Conservation (phyloP, 2,329 filamentous ascomycete genomes). For the Venturia nashicola region DNA sequence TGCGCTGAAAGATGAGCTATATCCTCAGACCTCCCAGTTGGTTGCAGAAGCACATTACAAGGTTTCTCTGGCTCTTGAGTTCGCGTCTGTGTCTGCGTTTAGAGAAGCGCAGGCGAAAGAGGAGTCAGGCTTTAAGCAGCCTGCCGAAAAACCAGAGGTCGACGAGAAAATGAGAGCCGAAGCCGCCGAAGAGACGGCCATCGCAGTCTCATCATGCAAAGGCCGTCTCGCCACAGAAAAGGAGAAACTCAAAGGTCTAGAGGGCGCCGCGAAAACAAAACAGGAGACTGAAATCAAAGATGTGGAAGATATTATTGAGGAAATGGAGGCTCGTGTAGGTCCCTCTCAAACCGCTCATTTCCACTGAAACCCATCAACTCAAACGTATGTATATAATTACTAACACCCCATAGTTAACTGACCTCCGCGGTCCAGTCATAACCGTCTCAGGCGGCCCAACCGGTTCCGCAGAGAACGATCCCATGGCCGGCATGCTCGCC, state of each 20-base stretch:
- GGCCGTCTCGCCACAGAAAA: constrained; percentile 60
- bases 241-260: constrained; percentile 43
- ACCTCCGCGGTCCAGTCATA: constrained; percentile 53
- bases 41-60: constrained; percentile 95
- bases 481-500: constrained; percentile 46
- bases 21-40: constrained; percentile 67
- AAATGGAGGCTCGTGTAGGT: constrained; percentile 61
- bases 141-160: constrained; percentile 31
- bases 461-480: not conserved
- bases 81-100: constrained; percentile 63
- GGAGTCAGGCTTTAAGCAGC: constrained; percentile 28
- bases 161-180: constrained; percentile 61
- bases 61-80: constrained; percentile 87
- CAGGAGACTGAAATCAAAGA: constrained; percentile 53
- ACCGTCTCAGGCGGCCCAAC: constrained; percentile 28
- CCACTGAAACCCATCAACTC: not conserved
- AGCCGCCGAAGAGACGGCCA: constrained; percentile 57
- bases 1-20: constrained; percentile 65
- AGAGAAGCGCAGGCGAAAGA: constrained; percentile 38
- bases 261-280: constrained; percentile 46
- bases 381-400: constrained; percentile 1
- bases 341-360: constrained; percentile 12
- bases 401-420: constrained; percentile 41
- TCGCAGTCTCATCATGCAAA: constrained; percentile 60
- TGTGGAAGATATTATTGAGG: constrained; percentile 64